Base-by-base conservation (phyloP, 2,329 filamentous ascomycete species). In the Aaosphaeria pasadenensis region DNA sequence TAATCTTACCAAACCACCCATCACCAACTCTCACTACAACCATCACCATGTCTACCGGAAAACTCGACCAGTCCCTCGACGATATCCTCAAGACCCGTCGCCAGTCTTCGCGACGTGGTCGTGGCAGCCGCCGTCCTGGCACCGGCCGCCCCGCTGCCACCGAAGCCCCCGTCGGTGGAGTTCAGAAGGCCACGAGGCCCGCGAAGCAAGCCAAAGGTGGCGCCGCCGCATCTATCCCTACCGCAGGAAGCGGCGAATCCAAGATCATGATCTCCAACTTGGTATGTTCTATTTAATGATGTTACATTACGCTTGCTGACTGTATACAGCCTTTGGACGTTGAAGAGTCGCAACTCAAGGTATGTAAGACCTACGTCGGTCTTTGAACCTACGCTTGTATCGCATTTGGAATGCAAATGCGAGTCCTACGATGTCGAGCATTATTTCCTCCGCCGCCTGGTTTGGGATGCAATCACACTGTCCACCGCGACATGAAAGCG, bases 221-320 rank as follows among this genome's bases (percentile, higher is more conserved):
- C 39, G 83, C 88, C 53, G 81, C 83, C 61, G 88, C 85, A 69
- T 81, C 82, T 51, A 74, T 81, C 49, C 74, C 78, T 57, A 73
- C 79, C 56, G 72, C 75, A 52, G 41, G 41, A 9, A 77, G 78
- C 64, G 85, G 84, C 66, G 90, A 95, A 61, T 95, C 90, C 81
- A 97, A 96, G 79, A 92, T 97, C 77, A 89, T 96, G 74, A 92
- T 99, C 77, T 96, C 90, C 86, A 95, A 95, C 79, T 83, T 99
- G 81, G 91, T 96, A 87, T 75, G 91, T 75, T 33, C 7, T 13
- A 28, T 17, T 4, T 28, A n/a, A 32, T 39, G 11, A 29, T 40
- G 13, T 30, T 35, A 2, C 29, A 36, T 32, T 46, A 51, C 39
- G 13, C 9, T 7, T 40, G 53, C 81, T 87, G 77, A 88, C 73